Evolutionary conservation across 192 early-diverging fungal species (phyloP).

Genomic region (Spizellomyces punctatus): DNA sequence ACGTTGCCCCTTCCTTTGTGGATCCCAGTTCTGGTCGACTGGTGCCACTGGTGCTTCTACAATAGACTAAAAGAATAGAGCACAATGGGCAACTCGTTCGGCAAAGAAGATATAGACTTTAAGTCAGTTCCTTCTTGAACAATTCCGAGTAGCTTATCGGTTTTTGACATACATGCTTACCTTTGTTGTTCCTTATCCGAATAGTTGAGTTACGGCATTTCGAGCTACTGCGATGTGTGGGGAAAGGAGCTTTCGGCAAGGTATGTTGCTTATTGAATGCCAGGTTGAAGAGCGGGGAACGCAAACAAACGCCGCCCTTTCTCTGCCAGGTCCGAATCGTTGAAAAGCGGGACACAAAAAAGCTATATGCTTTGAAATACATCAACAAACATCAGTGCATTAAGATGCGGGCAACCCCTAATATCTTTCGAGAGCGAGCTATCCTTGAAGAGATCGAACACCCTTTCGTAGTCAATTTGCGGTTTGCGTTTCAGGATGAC

Average conservation of each 20-base stretch:
- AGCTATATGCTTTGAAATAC: conserved; percentile 93
- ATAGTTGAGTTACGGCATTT: conserved; percentile 86
- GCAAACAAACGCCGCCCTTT: not conserved
- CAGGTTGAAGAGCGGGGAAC: not conserved
- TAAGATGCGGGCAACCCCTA: conserved; percentile 75
- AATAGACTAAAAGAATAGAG: too few relatives aligned
- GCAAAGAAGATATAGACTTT: conserved; percentile 22
- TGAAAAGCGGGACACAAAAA: conserved; percentile 77
- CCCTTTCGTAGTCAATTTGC: conserved; percentile 75
- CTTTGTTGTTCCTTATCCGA: not conserved
- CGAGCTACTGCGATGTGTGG: conserved; percentile 83
- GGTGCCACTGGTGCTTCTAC: too few relatives aligned
- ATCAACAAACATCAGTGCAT: conserved; percentile 95
- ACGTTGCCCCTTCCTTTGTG: too few relatives aligned
- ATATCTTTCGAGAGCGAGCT: conserved; percentile 89
- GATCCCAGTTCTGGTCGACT: too few relatives aligned
- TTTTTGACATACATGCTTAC: not conserved
- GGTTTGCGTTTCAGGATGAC: conserved; percentile 68
- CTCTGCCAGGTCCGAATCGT: conserved; percentile 81
- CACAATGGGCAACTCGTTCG: conserved; percentile 23
- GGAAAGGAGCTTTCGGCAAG: conserved; percentile 96
- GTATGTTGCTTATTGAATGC: conserved; percentile 43
- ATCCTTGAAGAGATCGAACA: conserved; percentile 87
- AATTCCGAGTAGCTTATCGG: not conserved
- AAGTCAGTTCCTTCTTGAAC: conserved; percentile 7